These are phyloP conservation scores for Suhomyces wounanorum DNA, from an alignment of 1,139 yeast genomes.

Conservation along the genomic window DNA sequence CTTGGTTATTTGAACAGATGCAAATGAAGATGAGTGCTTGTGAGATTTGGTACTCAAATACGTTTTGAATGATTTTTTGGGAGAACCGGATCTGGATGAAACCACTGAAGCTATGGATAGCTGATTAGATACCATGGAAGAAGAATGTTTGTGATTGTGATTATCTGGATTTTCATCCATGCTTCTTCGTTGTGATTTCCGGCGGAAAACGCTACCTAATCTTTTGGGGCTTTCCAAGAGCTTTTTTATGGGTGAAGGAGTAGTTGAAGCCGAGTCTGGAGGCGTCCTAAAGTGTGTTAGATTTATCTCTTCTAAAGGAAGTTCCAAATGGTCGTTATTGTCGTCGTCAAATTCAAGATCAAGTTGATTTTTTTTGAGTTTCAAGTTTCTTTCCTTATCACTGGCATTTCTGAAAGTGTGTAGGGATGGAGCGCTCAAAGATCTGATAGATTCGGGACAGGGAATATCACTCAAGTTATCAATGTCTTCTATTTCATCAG, in stretches of 20 bases:
- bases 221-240: slow-evolving; percentile 40
- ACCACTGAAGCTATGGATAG: slow-evolving; percentile 30
- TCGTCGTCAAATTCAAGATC: neutral
- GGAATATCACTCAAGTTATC: slow-evolving; percentile 33
- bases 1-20: slow-evolving; percentile 10
- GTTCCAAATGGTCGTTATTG: neutral
- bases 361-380: neutral
- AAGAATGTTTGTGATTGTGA: slow-evolving; percentile 26
- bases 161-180: slow-evolving; percentile 18
- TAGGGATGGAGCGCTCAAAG: slow-evolving; percentile 45
- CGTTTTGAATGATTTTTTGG: slow-evolving; percentile 32
- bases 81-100: slow-evolving; percentile 32
- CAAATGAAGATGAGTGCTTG: slow-evolving; percentile 18
- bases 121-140: slow-evolving; percentile 33
- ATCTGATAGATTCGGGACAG: slow-evolving; percentile 18
- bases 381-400: slow-evolving; percentile 3
- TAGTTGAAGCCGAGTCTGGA: slow-evolving; percentile 8
- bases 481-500: slow-evolving; percentile 15
- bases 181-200: slow-evolving; percentile 24
- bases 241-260: slow-evolving; percentile 37
- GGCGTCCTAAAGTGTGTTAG: slow-evolving; percentile 9
- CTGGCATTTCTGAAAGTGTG: slow-evolving; percentile 35
- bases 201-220: slow-evolving; percentile 27
- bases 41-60: slow-evolving; percentile 21
- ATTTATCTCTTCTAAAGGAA: neutral